phyloP scores from a whole-genome alignment of 495 filamentous ascomycete species.

The Thozetella sp. region DNA sequence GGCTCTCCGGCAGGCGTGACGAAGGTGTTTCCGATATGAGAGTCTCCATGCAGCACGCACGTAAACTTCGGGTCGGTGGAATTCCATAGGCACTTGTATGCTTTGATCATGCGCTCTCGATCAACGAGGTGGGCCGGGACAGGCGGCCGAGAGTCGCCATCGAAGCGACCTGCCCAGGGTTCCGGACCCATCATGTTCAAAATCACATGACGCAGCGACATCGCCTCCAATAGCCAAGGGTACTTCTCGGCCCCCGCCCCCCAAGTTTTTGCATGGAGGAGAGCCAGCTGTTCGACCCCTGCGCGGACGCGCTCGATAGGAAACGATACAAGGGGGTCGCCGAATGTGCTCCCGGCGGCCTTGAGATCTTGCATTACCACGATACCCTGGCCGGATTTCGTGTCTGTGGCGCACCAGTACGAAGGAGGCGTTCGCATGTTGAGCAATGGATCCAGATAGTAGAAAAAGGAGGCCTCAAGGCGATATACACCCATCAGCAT shows the following conservation, averaged over 20 bases:
- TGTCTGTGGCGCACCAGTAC: constrained; percentile 5
- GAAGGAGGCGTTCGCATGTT: constrained; percentile 1
- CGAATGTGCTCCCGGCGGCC: constrained; percentile 10
- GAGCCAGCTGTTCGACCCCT: constrained; percentile 31
- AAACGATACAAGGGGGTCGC: constrained; percentile 26
- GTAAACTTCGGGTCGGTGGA: constrained; percentile 24
- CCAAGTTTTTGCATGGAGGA: constrained; percentile 35
- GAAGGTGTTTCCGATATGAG: constrained; percentile 28
- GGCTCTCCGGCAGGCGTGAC: constrained; percentile 21
- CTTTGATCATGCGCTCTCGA: constrained; percentile 23
- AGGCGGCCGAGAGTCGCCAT: constrained; percentile 20
- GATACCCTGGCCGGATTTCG: constrained; percentile 10
- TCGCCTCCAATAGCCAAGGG: constrained; percentile 21
- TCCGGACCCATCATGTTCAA: constrained; percentile 13
- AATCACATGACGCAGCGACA: constrained; percentile 12
- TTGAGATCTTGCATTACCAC: constrained; percentile 14
- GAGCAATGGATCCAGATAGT: constrained; percentile 1
- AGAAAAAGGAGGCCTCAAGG: constrained; percentile 13
- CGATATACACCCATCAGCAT: constrained; percentile 10
- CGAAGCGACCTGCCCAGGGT: constrained; percentile 20
- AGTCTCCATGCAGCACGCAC: constrained; percentile 30
- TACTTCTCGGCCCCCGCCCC: constrained; percentile 23
- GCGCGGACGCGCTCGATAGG: constrained; percentile 18
- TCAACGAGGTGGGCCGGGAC: constrained; percentile 23
- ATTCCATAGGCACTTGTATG: constrained; percentile 26